These are phyloP conservation scores for Yamadazyma triangularis DNA, from an alignment of 1,139 yeast genomes.

Conservation along the genomic window DNA sequence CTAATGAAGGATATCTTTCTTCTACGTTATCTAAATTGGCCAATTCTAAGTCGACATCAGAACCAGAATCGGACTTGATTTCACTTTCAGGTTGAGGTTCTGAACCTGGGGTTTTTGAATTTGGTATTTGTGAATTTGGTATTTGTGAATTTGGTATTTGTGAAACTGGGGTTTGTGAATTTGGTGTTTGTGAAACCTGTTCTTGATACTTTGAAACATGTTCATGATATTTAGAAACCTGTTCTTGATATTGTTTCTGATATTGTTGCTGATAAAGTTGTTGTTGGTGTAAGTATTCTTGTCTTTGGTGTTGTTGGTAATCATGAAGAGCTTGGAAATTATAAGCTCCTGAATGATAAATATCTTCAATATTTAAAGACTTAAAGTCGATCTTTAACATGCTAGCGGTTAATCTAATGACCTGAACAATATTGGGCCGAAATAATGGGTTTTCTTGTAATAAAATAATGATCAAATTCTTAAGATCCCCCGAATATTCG, in stretches of 20 bases:
- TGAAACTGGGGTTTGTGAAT: neutral
- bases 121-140: neutral
- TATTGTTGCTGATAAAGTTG: constrained; percentile 32
- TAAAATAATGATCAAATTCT: constrained; percentile 73
- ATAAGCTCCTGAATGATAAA: constrained; percentile 36
- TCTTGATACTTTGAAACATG: constrained; percentile 1
- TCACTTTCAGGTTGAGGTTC: no score
- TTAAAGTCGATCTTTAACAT: constrained; percentile 28
- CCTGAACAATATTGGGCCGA: constrained; percentile 85
- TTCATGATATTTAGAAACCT: constrained; percentile 1
- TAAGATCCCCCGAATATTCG: constrained; percentile 55
- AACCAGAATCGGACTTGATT: constrained; percentile 4
- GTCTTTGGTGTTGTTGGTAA: constrained; percentile 38
- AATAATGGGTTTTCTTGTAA: constrained; percentile 73
- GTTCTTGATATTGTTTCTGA: constrained; percentile 7
- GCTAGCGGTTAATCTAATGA: constrained; percentile 32
- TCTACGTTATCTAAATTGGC: constrained; percentile 39
- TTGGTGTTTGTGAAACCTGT: neutral
- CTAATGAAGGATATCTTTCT: constrained; percentile 42
- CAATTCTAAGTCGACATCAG: constrained; percentile 23
- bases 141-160: neutral
- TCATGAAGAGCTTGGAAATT: constrained; percentile 45
- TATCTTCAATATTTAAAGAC: constrained; percentile 28
- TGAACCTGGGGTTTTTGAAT: no score
- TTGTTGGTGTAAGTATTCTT: constrained; percentile 32